These are phyloP conservation scores for Leccinum ponderosum DNA, from an alignment of 1,284 basidiomycete species.

Conservation along the genomic window DNA sequence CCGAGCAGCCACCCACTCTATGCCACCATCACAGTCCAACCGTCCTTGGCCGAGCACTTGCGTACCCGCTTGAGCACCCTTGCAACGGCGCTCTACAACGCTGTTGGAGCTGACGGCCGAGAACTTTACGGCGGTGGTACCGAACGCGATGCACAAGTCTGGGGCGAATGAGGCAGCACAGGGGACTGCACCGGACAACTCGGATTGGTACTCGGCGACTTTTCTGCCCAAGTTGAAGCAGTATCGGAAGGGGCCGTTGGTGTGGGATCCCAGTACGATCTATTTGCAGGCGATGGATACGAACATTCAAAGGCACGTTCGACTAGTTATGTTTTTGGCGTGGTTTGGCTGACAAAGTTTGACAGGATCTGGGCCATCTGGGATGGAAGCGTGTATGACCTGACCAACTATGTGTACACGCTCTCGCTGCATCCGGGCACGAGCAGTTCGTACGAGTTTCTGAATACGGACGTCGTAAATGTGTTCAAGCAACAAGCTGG, in stretches of 20 bases:
- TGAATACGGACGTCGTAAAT: conserved; percentile 64
- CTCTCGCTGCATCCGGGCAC: conserved; percentile 41
- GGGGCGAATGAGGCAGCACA: conserved; percentile 55
- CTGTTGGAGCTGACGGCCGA: conserved; percentile 51
- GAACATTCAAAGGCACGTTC: conserved; percentile 48
- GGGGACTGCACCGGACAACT: conserved; percentile 52
- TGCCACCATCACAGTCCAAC: too few relatives aligned
- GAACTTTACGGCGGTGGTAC: conserved; percentile 70
- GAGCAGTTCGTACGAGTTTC: conserved; percentile 58
- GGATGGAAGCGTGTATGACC: conserved; percentile 76
- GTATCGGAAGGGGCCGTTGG: conserved; percentile 83
- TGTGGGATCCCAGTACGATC: conserved; percentile 60
- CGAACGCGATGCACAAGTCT: conserved; percentile 77
- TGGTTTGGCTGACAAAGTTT: conserved; percentile 12
- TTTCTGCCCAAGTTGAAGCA: conserved; percentile 79
- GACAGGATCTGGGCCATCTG: conserved; percentile 81
- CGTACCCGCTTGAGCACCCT: too few relatives aligned
- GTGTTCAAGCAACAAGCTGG: conserved; percentile 85
- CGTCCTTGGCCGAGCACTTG: too few relatives aligned
- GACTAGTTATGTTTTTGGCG: not conserved
- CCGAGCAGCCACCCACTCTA: too few relatives aligned
- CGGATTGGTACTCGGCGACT: conserved; percentile 79
- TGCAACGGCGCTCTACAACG: too few relatives aligned
- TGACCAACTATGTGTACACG: conserved; percentile 89
- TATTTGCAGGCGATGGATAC: conserved; percentile 47